Conservation (phyloP, 345 rosid genomes). For the Geranium rotundifolium region DNA sequence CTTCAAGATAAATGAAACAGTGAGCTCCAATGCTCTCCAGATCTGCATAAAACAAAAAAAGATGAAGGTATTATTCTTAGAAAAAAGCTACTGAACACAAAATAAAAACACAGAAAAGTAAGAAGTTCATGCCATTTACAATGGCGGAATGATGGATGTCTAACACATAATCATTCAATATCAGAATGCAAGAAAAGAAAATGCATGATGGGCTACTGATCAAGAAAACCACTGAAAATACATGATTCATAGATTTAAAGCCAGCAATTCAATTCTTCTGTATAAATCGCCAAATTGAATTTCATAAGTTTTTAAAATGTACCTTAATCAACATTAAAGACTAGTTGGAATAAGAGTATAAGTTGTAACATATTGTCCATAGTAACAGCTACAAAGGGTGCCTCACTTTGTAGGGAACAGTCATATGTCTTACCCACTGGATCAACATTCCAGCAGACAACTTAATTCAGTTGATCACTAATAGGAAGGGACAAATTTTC, state of each 20-base stretch:
- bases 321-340: not conserved
- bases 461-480: not conserved
- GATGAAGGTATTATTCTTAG: not conserved
- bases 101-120: not conserved
- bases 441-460: not conserved
- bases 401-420: not conserved
- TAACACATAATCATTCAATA: not conserved
- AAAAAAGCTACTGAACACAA: not conserved
- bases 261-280: no score
- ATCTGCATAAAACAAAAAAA: constrained; percentile 35
- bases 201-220: no score
- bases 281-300: not conserved
- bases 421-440: not conserved
- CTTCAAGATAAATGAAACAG: constrained; percentile 51
- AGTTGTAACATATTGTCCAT: not conserved
- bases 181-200: not conserved
- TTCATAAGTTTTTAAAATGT: not conserved
- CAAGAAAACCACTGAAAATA: not conserved
- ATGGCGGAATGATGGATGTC: not conserved
- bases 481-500: not conserved
- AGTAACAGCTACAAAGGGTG: not conserved
- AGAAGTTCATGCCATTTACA: not conserved
- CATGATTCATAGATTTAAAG: not conserved
- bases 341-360: not conserved
- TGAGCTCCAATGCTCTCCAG: constrained; percentile 62